These are phyloP conservation scores for Lasiosphaeris hirsuta DNA, from an alignment of 495 filamentous ascomycete species.

Conservation along the genomic window DNA sequence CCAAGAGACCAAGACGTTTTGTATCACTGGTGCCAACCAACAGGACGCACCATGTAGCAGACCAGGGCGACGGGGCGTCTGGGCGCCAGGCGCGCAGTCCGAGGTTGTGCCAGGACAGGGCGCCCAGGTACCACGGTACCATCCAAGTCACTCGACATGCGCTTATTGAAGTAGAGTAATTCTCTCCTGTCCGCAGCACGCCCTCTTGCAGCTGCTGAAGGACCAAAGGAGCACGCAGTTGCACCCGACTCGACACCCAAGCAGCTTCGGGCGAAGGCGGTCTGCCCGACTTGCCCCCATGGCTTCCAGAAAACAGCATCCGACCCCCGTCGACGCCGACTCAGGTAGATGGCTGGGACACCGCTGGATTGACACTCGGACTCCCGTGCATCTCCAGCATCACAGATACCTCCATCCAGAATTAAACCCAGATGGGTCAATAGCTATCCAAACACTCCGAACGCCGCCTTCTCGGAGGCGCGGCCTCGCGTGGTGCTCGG, in stretches of 20 bases:
- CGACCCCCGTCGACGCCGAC: no score
- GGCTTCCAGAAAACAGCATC: no score
- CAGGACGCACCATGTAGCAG: neutral
- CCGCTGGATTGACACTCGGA: no score
- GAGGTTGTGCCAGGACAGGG: conserved; percentile 8
- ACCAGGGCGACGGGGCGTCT: neutral
- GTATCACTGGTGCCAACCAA: conserved; percentile 1
- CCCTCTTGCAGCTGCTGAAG: neutral
- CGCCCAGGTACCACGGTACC: conserved; percentile 7
- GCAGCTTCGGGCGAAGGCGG: no score
- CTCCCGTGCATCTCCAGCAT: no score
- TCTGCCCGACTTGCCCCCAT: no score
- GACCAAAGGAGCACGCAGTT: neutral
- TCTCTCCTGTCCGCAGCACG: neutral
- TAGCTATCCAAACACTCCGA: no score
- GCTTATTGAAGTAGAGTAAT: neutral
- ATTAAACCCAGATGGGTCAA: no score
- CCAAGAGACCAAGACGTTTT: neutral
- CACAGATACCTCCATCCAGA: no score
- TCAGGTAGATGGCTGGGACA: no score
- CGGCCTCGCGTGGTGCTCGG: no score
- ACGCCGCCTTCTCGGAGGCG: no score
- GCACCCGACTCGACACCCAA: neutral
- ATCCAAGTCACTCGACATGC: conserved; percentile 7
- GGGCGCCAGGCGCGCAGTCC: neutral